Evolutionary conservation across 306 rosid species (phyloP).

Genomic region (Corylus avellana): DNA sequence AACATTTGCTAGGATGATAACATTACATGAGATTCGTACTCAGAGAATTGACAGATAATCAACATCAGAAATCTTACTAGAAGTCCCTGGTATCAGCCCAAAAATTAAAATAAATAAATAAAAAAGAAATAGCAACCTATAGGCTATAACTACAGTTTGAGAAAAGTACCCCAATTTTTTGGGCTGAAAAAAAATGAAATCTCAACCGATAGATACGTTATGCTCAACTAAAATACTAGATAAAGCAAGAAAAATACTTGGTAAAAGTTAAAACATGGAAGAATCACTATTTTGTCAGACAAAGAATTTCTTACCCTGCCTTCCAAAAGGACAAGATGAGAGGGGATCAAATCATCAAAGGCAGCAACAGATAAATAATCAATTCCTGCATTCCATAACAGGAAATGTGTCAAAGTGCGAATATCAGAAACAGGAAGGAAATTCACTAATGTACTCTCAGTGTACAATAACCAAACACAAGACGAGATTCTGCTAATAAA

Average conservation of each 20-base stretch:
- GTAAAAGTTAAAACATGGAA: background rate
- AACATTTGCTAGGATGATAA: conserved; percentile 10
- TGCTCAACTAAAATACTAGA: background rate
- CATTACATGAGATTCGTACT: conserved; percentile 2
- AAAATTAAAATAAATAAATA: background rate
- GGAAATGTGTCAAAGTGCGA: background rate
- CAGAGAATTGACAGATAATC: conserved; percentile 11
- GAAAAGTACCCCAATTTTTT: background rate
- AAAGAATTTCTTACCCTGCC: conserved; percentile 44
- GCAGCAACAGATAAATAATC: conserved; percentile 66
- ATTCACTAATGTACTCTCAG: background rate
- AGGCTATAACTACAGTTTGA: background rate
- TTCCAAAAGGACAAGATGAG: conserved; percentile 47
- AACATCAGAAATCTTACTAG: conserved; percentile 16
- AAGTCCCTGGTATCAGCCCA: background rate
- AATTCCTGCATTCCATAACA: conserved; percentile 33
- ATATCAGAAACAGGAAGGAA: background rate
- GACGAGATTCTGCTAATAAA: background rate
- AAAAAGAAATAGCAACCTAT: no score
- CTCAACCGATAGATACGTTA: background rate
- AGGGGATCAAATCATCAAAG: conserved; percentile 36
- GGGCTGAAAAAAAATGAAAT: background rate
- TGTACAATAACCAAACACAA: background rate
- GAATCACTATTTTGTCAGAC: background rate
- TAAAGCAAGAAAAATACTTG: background rate